A percentile compares a stretch with the other conserved stretches of the same genome.
Evolutionary conservation across 768 basidiomycete species (phyloP).

Genomic region (Aureoboletus auriporus): DNA sequence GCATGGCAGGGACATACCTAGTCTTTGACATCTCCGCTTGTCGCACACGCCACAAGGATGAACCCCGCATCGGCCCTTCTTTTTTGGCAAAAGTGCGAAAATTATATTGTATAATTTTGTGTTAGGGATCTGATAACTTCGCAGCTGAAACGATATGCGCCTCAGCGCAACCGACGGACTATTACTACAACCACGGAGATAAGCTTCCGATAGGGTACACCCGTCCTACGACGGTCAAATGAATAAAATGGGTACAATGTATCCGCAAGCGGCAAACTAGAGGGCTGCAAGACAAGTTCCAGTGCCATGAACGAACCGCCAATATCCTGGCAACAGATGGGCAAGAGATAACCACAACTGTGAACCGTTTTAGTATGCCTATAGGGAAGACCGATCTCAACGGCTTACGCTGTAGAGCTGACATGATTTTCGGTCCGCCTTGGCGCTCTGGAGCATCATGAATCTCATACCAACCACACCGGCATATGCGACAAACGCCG

Average conservation of each 20-base stretch:
- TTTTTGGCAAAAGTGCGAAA: not conserved
- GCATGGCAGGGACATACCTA: too few relatives aligned
- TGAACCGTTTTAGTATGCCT: not conserved
- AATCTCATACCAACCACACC: conserved; percentile 24
- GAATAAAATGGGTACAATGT: conserved; percentile 4
- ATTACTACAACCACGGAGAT: conserved; percentile 9
- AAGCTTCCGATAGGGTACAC: not conserved
- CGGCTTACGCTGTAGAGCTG: conserved; percentile 28
- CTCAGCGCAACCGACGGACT: not conserved
- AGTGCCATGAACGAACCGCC: conserved; percentile 22
- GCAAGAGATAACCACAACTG: conserved; percentile 32
- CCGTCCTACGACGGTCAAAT: conserved; percentile 4
- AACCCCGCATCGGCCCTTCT: not conserved
- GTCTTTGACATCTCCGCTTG: too few relatives aligned
- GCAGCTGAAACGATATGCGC: not conserved
- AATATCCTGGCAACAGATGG: conserved; percentile 29
- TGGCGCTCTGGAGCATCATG: conserved; percentile 16
- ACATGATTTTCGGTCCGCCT: conserved; percentile 27
- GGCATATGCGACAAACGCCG: conserved; percentile 24
- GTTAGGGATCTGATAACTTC: not conserved
- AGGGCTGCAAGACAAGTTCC: conserved; percentile 7
- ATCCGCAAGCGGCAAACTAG: not conserved
- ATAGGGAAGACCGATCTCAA: not conserved
- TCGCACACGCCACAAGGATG: too few relatives aligned
- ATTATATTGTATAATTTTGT: not conserved